These are phyloP conservation scores for Aurifilum marmelostoma DNA, from an alignment of 2,329 filamentous ascomycete species.

Conservation along the genomic window DNA sequence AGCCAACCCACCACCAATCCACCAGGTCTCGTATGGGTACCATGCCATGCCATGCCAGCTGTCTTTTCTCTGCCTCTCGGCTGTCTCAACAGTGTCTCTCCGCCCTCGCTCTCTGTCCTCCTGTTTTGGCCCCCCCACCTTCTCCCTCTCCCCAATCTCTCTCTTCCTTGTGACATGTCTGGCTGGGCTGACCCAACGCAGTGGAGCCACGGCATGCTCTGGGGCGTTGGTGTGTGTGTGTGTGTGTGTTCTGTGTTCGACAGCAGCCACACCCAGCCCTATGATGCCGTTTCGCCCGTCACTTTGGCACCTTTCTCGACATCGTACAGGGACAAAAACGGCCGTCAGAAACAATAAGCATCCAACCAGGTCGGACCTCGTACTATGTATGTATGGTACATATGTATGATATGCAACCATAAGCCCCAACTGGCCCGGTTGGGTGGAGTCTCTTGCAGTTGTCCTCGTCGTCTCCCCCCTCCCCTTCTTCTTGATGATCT, in stretches of 20 bases:
- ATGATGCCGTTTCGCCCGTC: background rate
- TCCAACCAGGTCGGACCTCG: background rate
- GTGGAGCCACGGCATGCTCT: background rate
- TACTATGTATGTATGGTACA: background rate
- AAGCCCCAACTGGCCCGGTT: background rate
- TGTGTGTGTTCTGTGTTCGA: background rate
- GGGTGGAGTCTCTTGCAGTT: background rate
- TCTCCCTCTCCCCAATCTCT: background rate
- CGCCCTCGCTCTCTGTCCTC: background rate
- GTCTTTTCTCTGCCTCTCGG: background rate
- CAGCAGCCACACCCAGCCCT: constrained; percentile 11
- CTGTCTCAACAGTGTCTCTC: background rate
- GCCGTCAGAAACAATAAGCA: background rate
- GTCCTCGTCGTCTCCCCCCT: background rate
- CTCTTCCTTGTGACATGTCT: background rate
- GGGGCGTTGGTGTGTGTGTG: background rate
- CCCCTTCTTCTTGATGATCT: background rate
- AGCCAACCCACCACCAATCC: background rate
- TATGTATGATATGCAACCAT: background rate
- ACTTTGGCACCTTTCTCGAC: background rate
- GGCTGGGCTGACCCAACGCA: background rate
- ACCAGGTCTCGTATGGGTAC: background rate
- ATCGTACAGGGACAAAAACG: background rate
- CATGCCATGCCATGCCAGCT: constrained; percentile 4
- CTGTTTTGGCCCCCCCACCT: background rate